Percentiles rank a stretch among this genome's conserved stretches.
Conservation (phyloP, 1,139 yeast genomes). For the Diutina scorzettiae region DNA sequence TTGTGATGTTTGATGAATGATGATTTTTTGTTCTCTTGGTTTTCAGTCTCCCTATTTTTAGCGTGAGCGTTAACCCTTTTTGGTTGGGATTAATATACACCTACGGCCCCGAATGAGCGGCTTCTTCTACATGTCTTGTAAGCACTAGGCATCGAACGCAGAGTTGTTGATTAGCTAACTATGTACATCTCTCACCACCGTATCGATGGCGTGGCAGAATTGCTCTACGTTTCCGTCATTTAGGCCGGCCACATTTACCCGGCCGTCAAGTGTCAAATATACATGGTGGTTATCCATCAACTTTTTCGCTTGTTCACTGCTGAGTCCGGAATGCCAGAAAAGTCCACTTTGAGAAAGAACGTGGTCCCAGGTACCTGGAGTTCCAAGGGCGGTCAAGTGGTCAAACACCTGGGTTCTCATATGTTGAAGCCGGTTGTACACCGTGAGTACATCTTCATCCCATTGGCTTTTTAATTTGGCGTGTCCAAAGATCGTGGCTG, state of each 20-base stretch:
- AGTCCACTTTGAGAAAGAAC: conserved; percentile 27
- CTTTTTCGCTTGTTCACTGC: conserved; percentile 18
- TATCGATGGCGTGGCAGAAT: conserved; percentile 25
- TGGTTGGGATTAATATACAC: conserved; percentile 1
- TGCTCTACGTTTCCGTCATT: conserved; percentile 24
- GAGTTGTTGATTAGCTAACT: background rate
- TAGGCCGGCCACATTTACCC: conserved; percentile 35
- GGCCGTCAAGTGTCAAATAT: conserved; percentile 25
- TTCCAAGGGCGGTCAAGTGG: conserved; percentile 19
- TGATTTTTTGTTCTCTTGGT: background rate
- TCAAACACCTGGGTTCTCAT: conserved; percentile 19
- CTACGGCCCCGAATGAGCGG: too few relatives aligned
- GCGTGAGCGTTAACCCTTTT: conserved; percentile 4
- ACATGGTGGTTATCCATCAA: conserved; percentile 24
- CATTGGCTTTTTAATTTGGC: conserved; percentile 19
- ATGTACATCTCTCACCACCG: conserved; percentile 20
- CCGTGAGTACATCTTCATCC: conserved; percentile 22
- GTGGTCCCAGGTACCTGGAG: conserved; percentile 34
- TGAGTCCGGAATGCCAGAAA: conserved; percentile 34
- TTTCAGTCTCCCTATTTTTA: conserved; percentile 6
- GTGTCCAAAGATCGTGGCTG: conserved; percentile 14
- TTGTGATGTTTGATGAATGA: background rate
- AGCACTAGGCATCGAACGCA: too few relatives aligned
- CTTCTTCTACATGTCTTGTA: too few relatives aligned
- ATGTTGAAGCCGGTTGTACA: conserved; percentile 19